A percentile compares a stretch with the other conserved stretches of the same genome.
Evolutionary conservation across 169 alveolate genomes (phyloP).

Genomic region (Eimeria necatrix): DNA sequence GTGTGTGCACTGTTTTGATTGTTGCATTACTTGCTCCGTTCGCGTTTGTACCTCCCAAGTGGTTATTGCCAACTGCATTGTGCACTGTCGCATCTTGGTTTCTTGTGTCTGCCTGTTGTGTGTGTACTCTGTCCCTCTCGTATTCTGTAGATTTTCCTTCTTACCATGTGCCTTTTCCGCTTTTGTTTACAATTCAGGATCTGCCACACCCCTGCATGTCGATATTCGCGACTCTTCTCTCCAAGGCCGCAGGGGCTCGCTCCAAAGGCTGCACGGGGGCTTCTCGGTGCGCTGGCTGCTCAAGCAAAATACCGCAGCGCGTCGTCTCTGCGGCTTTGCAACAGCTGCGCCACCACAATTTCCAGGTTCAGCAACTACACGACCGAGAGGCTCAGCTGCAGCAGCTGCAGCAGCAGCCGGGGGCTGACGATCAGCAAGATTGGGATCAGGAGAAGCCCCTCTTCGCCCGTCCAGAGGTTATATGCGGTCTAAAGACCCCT

Average conservation of each 20-base stretch:
- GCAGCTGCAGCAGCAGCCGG: slow-evolving; percentile 18
- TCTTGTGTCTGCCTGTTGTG: background rate
- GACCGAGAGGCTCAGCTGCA: background rate
- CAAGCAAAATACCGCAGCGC: slow-evolving; percentile 27
- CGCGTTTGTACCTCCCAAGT: background rate
- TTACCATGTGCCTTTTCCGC: background rate
- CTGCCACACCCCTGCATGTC: slow-evolving; percentile 53
- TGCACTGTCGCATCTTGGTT: background rate
- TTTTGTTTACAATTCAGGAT: background rate
- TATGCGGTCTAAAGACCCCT: slow-evolving; percentile 9
- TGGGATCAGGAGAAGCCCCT: slow-evolving; percentile 1
- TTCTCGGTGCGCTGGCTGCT: slow-evolving; percentile 49
- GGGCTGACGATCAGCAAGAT: background rate
- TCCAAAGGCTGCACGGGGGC: background rate
- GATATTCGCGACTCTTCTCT: background rate
- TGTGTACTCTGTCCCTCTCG: background rate
- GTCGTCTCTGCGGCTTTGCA: slow-evolving; percentile 41
- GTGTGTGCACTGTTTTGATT: background rate
- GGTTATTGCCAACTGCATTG: too few species aligned
- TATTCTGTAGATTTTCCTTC: background rate
- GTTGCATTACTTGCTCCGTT: background rate
- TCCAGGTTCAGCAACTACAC: slow-evolving; percentile 36
- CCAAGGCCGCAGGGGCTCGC: background rate
- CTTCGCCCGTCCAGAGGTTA: slow-evolving; percentile 29
- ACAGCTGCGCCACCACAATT: slow-evolving; percentile 38